Base-by-base conservation (phyloP, 2,329 filamentous ascomycete species). In the Calonectria crousiana region DNA sequence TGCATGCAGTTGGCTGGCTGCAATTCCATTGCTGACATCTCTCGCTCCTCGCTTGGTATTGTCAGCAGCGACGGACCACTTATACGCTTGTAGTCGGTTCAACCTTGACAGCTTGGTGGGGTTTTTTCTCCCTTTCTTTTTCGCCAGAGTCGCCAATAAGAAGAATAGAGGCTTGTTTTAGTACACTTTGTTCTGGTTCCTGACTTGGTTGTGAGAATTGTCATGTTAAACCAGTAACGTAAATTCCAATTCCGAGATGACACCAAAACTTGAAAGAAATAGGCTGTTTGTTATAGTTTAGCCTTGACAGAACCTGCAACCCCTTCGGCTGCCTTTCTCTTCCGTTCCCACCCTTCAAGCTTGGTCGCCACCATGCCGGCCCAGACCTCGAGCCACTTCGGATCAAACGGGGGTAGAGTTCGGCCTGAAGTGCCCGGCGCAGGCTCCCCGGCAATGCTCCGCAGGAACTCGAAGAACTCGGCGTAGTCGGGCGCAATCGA, bases 311-410 rank as follows among this genome's bases (percentile, higher is more conserved):
- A 4, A 36, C n/a, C 26, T 20, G n/a, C 65, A 8, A n/a, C 36
- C n/a, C 44, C 60, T 23, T 79, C 78, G 1, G 76, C 75, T 3
- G 70, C 26, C 20, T 74, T 74, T 53, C 71, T 73, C 49, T 77
- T 79, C 26, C 64, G 34, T n/a, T 56, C 66, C 75, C 75, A 79
- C 13, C n/a, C 69, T 10, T 76, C 44, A 1, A 78, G n/a, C 4
- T 75, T 78, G 0, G 69, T 68, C 0, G 68, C 26, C 4, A 67
- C 69, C 78, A 78, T 79, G 0, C 23, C 68, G n/a, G 44, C 26
- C 78, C 78, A 79, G 2, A 75, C 41, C 10, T 67, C 69, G 23
- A 78, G n/a, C 78, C 78, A 79, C 13, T 74, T 69, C 0, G 73
- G 68, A 36, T 79, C 71, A 20, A 79, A 79, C 1, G 36, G 23